A percentile compares a stretch with the other conserved stretches of the same genome.
phyloP scores from a whole-genome alignment of 371 early-diverging fungal genomes.

The Globomyces sp. region DNA sequence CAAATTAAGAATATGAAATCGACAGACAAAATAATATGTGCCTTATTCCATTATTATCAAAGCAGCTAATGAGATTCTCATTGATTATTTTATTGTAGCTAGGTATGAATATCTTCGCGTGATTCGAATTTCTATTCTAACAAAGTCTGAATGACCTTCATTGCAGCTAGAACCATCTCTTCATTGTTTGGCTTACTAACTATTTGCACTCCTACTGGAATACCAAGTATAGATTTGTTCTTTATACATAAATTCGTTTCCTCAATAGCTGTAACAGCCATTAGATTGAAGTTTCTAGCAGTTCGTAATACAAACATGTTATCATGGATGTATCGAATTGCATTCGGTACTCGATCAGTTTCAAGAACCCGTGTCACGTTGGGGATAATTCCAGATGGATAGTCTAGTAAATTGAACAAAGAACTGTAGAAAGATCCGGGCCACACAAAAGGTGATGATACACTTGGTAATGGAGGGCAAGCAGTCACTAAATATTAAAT shows the following conservation, averaged over 20 bases:
- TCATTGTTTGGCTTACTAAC: slow-evolving; percentile 26
- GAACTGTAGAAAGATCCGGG: slow-evolving; percentile 22
- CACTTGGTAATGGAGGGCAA: slow-evolving; percentile 22
- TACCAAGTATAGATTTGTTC: slow-evolving; percentile 9
- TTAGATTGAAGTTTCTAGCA: slow-evolving; percentile 19
- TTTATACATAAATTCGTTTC: slow-evolving; percentile 15
- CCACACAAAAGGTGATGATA: slow-evolving; percentile 20
- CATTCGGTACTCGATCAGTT: slow-evolving; percentile 13
- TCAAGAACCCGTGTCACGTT: slow-evolving; percentile 14
- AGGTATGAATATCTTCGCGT: too few species aligned
- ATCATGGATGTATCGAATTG: slow-evolving; percentile 22
- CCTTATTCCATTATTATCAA: too few species aligned
- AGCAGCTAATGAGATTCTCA: too few species aligned
- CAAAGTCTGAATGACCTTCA: slow-evolving; percentile 12
- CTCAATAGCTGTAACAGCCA: slow-evolving; percentile 21
- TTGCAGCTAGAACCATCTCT: slow-evolving; percentile 23
- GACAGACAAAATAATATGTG: too few species aligned
- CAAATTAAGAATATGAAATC: too few species aligned
- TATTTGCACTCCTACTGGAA: slow-evolving; percentile 20
- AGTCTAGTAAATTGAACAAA: slow-evolving; percentile 22
- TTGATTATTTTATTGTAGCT: too few species aligned
- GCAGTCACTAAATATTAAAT: slow-evolving; percentile 18
- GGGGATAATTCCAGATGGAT: slow-evolving; percentile 24
- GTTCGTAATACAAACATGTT: neutral
- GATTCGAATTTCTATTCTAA: too few species aligned